A percentile compares a stretch with the other conserved stretches of the same genome.
phyloP scores from a whole-genome alignment of 169 alveolate species.

The Plasmodium chabaudi region DNA sequence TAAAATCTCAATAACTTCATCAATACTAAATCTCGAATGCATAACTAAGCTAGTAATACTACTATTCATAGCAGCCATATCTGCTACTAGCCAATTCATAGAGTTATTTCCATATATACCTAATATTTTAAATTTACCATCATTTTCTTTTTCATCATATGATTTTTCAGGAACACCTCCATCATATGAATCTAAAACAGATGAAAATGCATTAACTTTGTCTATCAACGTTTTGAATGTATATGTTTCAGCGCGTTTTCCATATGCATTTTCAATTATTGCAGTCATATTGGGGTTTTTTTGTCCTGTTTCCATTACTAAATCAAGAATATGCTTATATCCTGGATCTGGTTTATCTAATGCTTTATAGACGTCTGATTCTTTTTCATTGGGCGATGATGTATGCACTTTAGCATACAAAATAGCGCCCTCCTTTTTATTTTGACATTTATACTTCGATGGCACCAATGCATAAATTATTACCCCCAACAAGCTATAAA shows the following conservation, averaged over 20 bases:
- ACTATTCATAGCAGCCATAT: constrained; percentile 27
- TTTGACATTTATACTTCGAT: background rate
- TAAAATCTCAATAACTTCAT: constrained; percentile 45
- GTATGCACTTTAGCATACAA: constrained; percentile 10
- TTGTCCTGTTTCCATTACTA: constrained; percentile 8
- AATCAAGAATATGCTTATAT: constrained; percentile 9
- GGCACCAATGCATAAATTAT: background rate
- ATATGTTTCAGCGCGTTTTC: constrained; percentile 4
- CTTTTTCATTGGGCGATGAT: background rate
- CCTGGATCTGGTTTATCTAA: background rate
- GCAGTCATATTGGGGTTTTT: background rate
- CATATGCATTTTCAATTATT: constrained; percentile 13
- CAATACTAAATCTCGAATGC: constrained; percentile 62
- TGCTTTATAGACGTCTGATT: constrained; percentile 14
- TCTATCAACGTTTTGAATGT: constrained; percentile 19
- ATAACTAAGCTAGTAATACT: constrained; percentile 36
- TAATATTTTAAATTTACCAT: constrained; percentile 24
- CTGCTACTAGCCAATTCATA: constrained; percentile 46
- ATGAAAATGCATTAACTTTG: background rate
- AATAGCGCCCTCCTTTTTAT: background rate
- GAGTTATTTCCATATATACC: constrained; percentile 67
- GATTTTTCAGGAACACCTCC: constrained; percentile 42
- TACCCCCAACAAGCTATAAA: too few relatives aligned
- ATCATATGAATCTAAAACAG: constrained; percentile 6
- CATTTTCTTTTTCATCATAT: constrained; percentile 46